Evolutionary conservation across 202 grass and related monocot species (phyloP), one percentile per base, ranked within the genome.

Genomic region (Schoenoplectus triqueter): DNA sequence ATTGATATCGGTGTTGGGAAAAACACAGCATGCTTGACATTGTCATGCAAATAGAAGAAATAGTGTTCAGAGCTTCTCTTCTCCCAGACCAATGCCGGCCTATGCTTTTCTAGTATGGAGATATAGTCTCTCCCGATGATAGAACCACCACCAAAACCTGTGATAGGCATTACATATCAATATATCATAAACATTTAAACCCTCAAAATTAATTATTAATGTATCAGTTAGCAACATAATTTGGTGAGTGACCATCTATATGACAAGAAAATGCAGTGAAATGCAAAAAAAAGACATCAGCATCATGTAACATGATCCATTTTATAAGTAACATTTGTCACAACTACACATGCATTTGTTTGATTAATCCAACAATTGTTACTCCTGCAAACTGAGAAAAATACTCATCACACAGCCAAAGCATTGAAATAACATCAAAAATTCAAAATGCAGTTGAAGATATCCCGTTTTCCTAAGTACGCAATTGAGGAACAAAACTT

Each of bases 11-110:
- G 67, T 6, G 90, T 92, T 45, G 91, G 95, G 57, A 90, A 98
- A 90, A 98, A 98, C 81, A 98, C 90, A 76, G 89, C 91, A 87
- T 95, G 95, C 39, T 65, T 93, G 64, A 84, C 67, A 75, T 92
- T 86, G 84, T 87, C 63, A 89, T 91, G 74, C 13, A 89, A 84
- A 89, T 97, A 98, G 56, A 92, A 56, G 51, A 91, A 92, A 86
- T 88, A 93, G 84, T 98, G 95, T 73, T 98, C 95, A 40, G 89
- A 88, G 68, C 91, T 95, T 84, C 87, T 88, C 69, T 92, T 88
- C 69, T 93, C 95, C 95, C 91, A 98, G 61, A 73, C 81, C 84
- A 98, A 80, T 66, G 81, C 81, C 63, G 95, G 95, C 61, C 80
- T 98, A 59, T 98, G 81, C 73, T 98, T 95, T 87, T 92, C 87